Evolutionary conservation across 768 basidiomycete species (phyloP).

Genomic region (Austroboletus festivus): DNA sequence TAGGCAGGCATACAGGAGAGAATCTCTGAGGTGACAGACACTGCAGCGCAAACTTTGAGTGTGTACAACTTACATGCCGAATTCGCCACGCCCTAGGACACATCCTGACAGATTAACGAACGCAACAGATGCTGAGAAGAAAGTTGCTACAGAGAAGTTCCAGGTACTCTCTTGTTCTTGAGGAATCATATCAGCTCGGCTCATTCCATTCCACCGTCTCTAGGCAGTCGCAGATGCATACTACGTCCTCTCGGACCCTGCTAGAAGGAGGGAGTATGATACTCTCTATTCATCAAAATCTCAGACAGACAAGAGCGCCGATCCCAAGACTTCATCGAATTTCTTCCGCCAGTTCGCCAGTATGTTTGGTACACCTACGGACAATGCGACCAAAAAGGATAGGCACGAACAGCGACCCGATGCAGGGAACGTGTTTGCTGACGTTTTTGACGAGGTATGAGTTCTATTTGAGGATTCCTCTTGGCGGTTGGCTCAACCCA

Average conservation of each 20-base stretch:
- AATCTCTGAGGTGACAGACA: conserved; percentile 59
- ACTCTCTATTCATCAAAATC: conserved; percentile 54
- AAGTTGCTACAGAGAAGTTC: conserved; percentile 77
- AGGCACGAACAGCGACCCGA: conserved; percentile 54
- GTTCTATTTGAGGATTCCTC: neutral
- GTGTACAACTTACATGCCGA: no score
- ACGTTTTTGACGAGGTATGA: conserved; percentile 87
- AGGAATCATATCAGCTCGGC: neutral
- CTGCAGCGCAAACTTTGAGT: no score
- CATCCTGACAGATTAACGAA: conserved; percentile 84
- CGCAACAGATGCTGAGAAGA: conserved; percentile 67
- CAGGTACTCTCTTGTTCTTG: conserved; percentile 46
- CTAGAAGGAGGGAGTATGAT: conserved; percentile 72
- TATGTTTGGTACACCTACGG: conserved; percentile 53
- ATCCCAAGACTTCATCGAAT: conserved; percentile 63
- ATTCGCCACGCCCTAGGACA: conserved; percentile 55
- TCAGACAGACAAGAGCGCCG: conserved; percentile 48
- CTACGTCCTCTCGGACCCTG: conserved; percentile 83
- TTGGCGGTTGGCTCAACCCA: neutral
- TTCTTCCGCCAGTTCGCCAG: conserved; percentile 77
- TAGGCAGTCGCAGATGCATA: conserved; percentile 89
- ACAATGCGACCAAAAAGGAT: conserved; percentile 29
- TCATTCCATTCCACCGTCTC: neutral
- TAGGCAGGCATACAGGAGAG: conserved; percentile 73
- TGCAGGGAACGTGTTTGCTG: conserved; percentile 78